Evolutionary conservation across 257 asterid species (phyloP).

Genomic region (Osmanthus fragrans): DNA sequence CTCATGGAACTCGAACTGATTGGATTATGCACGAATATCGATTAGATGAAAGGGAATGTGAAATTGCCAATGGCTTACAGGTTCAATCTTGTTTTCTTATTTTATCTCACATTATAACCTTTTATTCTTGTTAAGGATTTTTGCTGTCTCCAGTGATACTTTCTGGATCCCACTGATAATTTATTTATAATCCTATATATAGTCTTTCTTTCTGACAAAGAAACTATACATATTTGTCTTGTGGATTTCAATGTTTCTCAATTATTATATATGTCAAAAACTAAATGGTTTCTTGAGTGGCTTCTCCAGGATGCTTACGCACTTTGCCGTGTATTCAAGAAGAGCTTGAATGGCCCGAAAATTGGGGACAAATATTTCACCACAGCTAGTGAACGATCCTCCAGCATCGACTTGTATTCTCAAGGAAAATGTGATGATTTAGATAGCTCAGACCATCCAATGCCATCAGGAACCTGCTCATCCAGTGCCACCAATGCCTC

Average conservation of each 20-base stretch:
- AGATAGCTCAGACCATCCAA: constrained; percentile 46
- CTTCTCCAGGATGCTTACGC: constrained; percentile 81
- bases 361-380: constrained; percentile 52
- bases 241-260: too few species aligned
- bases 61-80: constrained; percentile 68
- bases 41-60: constrained; percentile 91
- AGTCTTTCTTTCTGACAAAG: too few species aligned
- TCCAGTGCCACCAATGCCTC: constrained; percentile 42
- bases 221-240: too few species aligned
- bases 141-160: too few species aligned
- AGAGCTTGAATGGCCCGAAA: constrained; percentile 71
- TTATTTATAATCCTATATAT: too few species aligned
- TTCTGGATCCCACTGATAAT: too few species aligned
- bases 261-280: background rate
- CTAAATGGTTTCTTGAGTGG: background rate
- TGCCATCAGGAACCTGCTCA: constrained; percentile 38
- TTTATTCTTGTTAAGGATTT: background rate
- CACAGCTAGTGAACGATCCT: constrained; percentile 54
- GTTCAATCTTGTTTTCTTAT: constrained; percentile 24
- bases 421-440: constrained; percentile 54
- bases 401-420: constrained; percentile 54
- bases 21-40: constrained; percentile 99
- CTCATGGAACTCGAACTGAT: constrained; percentile 92
- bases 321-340: constrained; percentile 92
- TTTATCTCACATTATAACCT: background rate